Evolutionary conservation across 208 protist species (phyloP).

Genomic region (Crithidia sp.): DNA sequence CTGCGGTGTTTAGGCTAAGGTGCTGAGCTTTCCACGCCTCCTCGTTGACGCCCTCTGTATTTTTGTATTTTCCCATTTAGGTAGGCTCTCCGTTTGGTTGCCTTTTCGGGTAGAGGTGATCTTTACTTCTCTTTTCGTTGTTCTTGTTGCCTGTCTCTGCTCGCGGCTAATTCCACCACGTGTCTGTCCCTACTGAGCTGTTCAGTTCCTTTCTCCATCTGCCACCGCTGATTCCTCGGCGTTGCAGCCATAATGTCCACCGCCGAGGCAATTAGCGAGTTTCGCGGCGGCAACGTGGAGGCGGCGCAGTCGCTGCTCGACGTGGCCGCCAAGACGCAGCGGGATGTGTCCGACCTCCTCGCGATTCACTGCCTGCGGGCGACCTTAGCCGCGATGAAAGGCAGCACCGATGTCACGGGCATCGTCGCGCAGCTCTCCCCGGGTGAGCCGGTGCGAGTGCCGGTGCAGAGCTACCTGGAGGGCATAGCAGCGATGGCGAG

Average conservation of each 20-base stretch:
- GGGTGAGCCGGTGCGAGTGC: conserved; percentile 29
- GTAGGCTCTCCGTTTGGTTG: too few species aligned
- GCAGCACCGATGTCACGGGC: conserved; percentile 37
- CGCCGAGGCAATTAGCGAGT: conserved; percentile 56
- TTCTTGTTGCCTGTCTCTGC: too few species aligned
- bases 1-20: too few species aligned
- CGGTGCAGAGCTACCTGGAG: conserved; percentile 70
- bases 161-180: too few species aligned
- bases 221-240: neutral
- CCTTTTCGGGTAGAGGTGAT: too few species aligned
- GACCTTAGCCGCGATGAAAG: conserved; percentile 80
- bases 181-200: too few species aligned
- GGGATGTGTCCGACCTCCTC: conserved; percentile 59
- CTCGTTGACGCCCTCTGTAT: too few species aligned
- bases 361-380: conserved; percentile 71
- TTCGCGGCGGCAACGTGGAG: conserved; percentile 57
- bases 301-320: conserved; percentile 57
- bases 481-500: conserved; percentile 75
- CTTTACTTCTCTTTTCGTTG: too few species aligned
- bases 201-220: conserved; percentile 1
- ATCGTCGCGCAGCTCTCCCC: conserved; percentile 20
- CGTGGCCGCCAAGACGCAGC: conserved; percentile 29
- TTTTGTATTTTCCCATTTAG: too few species aligned
- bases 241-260: conserved; percentile 19
- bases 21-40: too few species aligned